phyloP scores from a whole-genome alignment of 257 asterid species.

The Gentiana straminea region DNA sequence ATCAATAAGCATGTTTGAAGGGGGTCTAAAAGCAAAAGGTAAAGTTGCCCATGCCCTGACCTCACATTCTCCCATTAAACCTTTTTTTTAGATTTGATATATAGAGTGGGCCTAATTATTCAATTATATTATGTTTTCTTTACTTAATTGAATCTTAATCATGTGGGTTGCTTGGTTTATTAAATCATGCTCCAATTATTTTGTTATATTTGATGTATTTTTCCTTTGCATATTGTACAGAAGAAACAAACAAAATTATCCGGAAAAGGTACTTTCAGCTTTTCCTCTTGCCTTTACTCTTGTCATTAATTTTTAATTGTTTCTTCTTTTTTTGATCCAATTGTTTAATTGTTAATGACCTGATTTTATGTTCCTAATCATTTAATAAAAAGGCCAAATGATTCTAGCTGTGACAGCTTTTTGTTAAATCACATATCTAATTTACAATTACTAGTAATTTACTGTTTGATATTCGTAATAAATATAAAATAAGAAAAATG shows the following conservation, averaged over 20 bases:
- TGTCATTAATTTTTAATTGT: too few relatives aligned
- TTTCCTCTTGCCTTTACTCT: background rate
- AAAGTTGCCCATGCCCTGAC: slow-evolving; percentile 68
- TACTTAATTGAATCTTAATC: slow-evolving; percentile 2
- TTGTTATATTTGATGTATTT: background rate
- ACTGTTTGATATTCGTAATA: too few relatives aligned
- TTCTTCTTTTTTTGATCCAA: too few relatives aligned
- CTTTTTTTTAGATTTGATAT: slow-evolving; percentile 39
- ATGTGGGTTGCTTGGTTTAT: slow-evolving; percentile 1
- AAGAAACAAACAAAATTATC: slow-evolving; percentile 10
- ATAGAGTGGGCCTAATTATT: slow-evolving; percentile 30
- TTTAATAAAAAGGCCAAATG: too few relatives aligned
- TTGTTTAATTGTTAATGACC: too few relatives aligned
- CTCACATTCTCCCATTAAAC: slow-evolving; percentile 45
- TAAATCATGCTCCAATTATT: too few relatives aligned
- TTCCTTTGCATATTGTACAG: too few relatives aligned
- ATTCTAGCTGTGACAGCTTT: too few relatives aligned
- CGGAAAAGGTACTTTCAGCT: background rate
- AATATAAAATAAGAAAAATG: too few relatives aligned
- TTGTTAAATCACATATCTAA: too few relatives aligned
- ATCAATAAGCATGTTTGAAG: slow-evolving; percentile 25
- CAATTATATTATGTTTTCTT: slow-evolving; percentile 14
- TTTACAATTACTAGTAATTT: too few relatives aligned
- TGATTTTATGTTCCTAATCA: too few relatives aligned
- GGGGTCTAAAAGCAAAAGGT: slow-evolving; percentile 23